Conservation (phyloP, 2,329 filamentous ascomycete genomes). For the Tolypocladium inflatum region DNA sequence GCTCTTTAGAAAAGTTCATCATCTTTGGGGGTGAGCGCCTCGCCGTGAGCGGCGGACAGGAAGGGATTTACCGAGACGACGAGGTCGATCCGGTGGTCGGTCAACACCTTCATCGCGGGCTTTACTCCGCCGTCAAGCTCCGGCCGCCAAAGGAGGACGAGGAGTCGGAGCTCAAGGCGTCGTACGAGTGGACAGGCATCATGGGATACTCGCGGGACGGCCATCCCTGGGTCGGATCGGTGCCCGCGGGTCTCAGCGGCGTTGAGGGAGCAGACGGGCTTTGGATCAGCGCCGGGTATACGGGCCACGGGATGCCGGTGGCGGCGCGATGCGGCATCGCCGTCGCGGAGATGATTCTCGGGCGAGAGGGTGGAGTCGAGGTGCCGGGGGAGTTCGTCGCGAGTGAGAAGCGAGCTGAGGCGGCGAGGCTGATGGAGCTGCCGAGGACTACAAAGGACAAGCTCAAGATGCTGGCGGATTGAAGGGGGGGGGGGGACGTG, state of each 20-base stretch:
- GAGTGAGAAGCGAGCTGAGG: constrained; percentile 20
- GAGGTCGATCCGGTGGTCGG: constrained; percentile 46
- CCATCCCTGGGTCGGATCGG: constrained; percentile 59
- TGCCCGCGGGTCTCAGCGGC: constrained; percentile 45
- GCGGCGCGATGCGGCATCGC: constrained; percentile 57
- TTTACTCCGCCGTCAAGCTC: constrained; percentile 33
- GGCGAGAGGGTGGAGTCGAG: constrained; percentile 25
- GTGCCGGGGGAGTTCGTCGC: constrained; percentile 33
- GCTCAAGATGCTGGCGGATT: constrained; percentile 1
- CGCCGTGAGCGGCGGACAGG: constrained; percentile 33
- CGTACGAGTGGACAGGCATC: constrained; percentile 68
- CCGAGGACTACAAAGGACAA: constrained; percentile 4
- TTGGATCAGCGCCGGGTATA: constrained; percentile 58
- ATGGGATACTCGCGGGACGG: constrained; percentile 67
- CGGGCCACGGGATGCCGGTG: constrained; percentile 70
- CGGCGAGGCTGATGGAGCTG: constrained; percentile 10
- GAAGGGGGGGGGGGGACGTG: neutral
- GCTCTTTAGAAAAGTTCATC: constrained; percentile 31
- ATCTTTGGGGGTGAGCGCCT: constrained; percentile 64
- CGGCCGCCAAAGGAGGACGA: constrained; percentile 21
- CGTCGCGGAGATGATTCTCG: constrained; percentile 49
- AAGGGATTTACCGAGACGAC: constrained; percentile 51
- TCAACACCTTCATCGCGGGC: constrained; percentile 40
- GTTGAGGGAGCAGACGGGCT: constrained; percentile 34
- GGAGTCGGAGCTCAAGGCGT: constrained; percentile 35